phyloP scores from a whole-genome alignment of 2,329 filamentous ascomycete species.

The Aspergillus awamori region DNA sequence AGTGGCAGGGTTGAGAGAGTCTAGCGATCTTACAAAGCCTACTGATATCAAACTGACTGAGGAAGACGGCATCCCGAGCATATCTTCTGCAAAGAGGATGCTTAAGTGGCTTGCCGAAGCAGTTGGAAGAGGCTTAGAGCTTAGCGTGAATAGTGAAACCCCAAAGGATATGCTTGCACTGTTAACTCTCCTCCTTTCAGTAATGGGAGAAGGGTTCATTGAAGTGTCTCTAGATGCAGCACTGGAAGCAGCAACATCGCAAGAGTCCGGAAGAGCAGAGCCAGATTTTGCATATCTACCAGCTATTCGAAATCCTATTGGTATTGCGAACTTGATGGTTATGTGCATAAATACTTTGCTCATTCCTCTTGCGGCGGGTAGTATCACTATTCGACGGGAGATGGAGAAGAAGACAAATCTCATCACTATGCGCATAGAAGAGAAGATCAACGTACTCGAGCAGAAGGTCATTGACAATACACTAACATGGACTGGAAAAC shows the following conservation, averaged over 20 bases:
- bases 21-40: conserved; percentile 66
- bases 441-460: conserved; percentile 74
- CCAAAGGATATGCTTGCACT: conserved; percentile 90
- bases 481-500: conserved; percentile 73
- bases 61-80: conserved; percentile 79
- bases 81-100: conserved; percentile 95
- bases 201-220: conserved; percentile 82
- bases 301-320: conserved; percentile 77
- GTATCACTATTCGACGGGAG: conserved; percentile 84
- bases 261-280: conserved; percentile 79
- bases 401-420: conserved; percentile 81
- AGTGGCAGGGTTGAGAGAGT: conserved; percentile 78
- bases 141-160: conserved; percentile 85
- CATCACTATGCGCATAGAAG: conserved; percentile 77
- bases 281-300: conserved; percentile 85
- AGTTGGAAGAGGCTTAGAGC: conserved; percentile 84
- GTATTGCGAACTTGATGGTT: conserved; percentile 89
- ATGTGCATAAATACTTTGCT: conserved; percentile 89
- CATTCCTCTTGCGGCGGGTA: conserved; percentile 83
- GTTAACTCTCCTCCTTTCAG: conserved; percentile 77
- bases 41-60: conserved; percentile 90
- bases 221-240: conserved; percentile 69
- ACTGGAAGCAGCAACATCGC: conserved; percentile 72
- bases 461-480: conserved; percentile 72
- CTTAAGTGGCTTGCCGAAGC: conserved; percentile 96